Percentiles rank a stretch among this genome's conserved stretches.
These are phyloP conservation scores for Hymenotorrendiella dingleyae DNA, from an alignment of 2,329 filamentous ascomycete species.

Conservation along the genomic window DNA sequence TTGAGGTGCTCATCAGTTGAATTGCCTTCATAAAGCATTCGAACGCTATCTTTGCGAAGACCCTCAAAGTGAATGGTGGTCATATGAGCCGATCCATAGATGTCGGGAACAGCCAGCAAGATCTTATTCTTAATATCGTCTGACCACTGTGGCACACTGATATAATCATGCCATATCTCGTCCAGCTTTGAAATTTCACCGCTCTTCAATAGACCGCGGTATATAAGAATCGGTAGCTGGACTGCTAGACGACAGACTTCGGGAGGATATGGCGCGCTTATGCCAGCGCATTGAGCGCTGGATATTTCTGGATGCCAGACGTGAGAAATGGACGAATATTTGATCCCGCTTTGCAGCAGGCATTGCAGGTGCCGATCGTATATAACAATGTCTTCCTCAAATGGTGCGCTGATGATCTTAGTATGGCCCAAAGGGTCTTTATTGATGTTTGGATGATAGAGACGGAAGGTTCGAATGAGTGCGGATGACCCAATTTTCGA, in stretches of 20 bases:
- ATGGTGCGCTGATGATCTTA: not conserved
- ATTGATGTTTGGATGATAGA: not conserved
- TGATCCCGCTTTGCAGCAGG: not conserved
- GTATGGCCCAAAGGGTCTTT: too few relatives aligned
- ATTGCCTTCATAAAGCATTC: not conserved
- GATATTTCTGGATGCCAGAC: constrained; percentile 1
- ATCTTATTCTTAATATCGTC: not conserved
- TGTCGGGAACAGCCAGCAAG: not conserved
- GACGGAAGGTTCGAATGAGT: not conserved
- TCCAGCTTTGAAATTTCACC: not conserved
- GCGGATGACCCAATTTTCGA: not conserved
- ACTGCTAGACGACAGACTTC: not conserved
- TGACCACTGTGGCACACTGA: constrained; percentile 4
- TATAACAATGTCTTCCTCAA: not conserved
- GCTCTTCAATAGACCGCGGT: not conserved
- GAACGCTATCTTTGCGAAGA: not conserved
- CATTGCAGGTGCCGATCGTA: not conserved
- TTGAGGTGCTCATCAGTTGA: not conserved
- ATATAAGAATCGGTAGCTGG: not conserved
- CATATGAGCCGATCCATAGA: not conserved
- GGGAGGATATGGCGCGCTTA: not conserved
- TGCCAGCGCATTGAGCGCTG: not conserved
- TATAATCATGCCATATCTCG: constrained; percentile 3
- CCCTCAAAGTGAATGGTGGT: not conserved
- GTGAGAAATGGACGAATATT: not conserved